Evolutionary conservation across 345 rosid species (phyloP), one percentile per base, ranked within the genome.

Genomic region (Nephelium lappaceum): DNA sequence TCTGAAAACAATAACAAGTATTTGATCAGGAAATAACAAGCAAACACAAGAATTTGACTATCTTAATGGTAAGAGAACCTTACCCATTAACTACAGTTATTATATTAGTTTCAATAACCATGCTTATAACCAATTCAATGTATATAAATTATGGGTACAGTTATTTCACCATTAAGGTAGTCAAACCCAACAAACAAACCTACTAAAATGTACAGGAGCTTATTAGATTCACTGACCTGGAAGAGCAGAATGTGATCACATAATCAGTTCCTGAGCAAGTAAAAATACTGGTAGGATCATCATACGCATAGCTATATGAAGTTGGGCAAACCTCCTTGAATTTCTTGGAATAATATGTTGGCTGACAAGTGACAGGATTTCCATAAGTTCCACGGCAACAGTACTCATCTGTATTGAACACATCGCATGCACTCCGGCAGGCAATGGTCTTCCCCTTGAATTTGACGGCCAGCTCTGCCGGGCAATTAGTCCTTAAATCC

Each of bases 381-480:
- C 93, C 97, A 64, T 85, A 89, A 21, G 71, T 49, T 12, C 98
- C 99, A 68, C 86, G 81, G 19, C 99, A 95, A 38, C 99, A 95
- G 49, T 93, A 95, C 78, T 89, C 98, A 61, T 93, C 99, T 0
- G 94, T 95, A 75, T 85, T 80, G 75, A 92, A 95, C 83, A 92
- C 97, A 43, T 95, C 97, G 63, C 99, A 95, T 0, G 99, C 99
- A 77, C 99, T 93, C 45, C 97, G 83, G 57, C 99, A 95, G 14
- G 80, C 90, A 0, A 92, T 25, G 0, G 85, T 84, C 87, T 93
- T 90, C 4, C 96, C 98, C 1, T 86, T 85, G 0, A 81, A 58
- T 79, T 89, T 93, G 1, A 82, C 79, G 0, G 95, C 80, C 6
- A 95, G 88, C 73, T 95, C 96, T 2, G 80, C 24, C 5, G 97